phyloP scores from a whole-genome alignment of 2,329 filamentous ascomycete species.

The Fusarium lateritium region DNA sequence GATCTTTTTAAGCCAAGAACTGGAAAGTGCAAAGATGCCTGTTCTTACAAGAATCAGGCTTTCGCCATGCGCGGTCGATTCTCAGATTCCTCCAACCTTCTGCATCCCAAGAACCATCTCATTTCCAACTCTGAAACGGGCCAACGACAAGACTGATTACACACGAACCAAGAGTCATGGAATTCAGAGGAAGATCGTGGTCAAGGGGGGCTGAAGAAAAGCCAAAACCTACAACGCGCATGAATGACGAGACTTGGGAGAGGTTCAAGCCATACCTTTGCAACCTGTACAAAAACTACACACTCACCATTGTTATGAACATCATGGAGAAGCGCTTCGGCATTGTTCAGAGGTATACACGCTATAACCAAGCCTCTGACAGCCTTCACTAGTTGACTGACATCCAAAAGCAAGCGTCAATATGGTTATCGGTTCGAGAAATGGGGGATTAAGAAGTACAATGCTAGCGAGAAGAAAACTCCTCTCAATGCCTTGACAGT shows the following conservation, averaged over 20 bases:
- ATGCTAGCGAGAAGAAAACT: slow-evolving; percentile 35
- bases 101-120: background rate
- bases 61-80: slow-evolving; percentile 3
- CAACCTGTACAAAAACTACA: slow-evolving; percentile 39
- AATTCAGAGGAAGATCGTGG: slow-evolving; percentile 19
- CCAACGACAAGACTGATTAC: background rate
- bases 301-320: slow-evolving; percentile 40
- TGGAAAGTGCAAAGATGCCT: slow-evolving; percentile 30
- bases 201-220: slow-evolving; percentile 27
- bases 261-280: slow-evolving; percentile 40
- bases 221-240: slow-evolving; percentile 42
- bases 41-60: slow-evolving; percentile 24
- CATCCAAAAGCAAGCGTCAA: slow-evolving; percentile 49
- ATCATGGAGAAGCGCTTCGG: slow-evolving; percentile 36
- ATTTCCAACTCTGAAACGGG: background rate
- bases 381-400: slow-evolving; percentile 5
- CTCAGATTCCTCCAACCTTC: background rate
- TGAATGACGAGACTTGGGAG: slow-evolving; percentile 45
- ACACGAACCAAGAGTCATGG: slow-evolving; percentile 20
- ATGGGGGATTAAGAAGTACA: slow-evolving; percentile 50
- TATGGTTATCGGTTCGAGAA: slow-evolving; percentile 51
- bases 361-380: background rate
- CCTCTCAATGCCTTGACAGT: slow-evolving; percentile 4
- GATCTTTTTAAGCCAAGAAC: slow-evolving; percentile 2
- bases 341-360: slow-evolving; percentile 43